Conservation (phyloP, 2,329 filamentous ascomycete genomes). For the Colletotrichum gigasporum region DNA sequence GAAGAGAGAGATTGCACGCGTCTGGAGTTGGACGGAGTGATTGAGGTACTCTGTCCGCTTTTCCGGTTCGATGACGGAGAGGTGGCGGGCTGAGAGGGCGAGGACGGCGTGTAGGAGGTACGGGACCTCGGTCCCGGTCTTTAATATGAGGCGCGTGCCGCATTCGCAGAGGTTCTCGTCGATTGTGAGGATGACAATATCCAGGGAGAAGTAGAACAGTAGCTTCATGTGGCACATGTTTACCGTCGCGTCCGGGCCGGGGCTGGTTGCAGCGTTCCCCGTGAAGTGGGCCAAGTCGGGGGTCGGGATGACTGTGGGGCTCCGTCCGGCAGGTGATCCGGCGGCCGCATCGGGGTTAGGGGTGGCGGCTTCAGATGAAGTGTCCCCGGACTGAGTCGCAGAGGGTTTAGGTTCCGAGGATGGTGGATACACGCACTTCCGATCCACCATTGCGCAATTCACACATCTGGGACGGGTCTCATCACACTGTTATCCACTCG, state of each 20-base stretch:
- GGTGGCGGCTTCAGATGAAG: not conserved
- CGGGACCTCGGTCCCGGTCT: slow-evolving; percentile 37
- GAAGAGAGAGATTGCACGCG: slow-evolving; percentile 40
- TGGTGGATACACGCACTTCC: slow-evolving; percentile 37
- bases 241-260: not conserved
- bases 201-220: not conserved
- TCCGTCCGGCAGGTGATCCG: not conserved
- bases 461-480: slow-evolving; percentile 40
- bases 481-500: slow-evolving; percentile 37
- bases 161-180: slow-evolving; percentile 33
- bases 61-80: slow-evolving; percentile 39
- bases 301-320: not conserved
- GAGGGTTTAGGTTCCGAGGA: not conserved
- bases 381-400: not conserved
- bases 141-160: slow-evolving; percentile 36
- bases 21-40: slow-evolving; percentile 43
- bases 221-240: slow-evolving; percentile 1
- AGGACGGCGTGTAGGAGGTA: slow-evolving; percentile 48
- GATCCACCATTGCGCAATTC: slow-evolving; percentile 40
- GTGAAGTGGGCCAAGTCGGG: slow-evolving; percentile 9
- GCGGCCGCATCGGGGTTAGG: not conserved
- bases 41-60: slow-evolving; percentile 36
- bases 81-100: slow-evolving; percentile 47
- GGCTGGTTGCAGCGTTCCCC: slow-evolving; percentile 4
- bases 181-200: slow-evolving; percentile 21